phyloP scores from a whole-genome alignment of 345 rosid genomes.

The Theobroma cacao region DNA sequence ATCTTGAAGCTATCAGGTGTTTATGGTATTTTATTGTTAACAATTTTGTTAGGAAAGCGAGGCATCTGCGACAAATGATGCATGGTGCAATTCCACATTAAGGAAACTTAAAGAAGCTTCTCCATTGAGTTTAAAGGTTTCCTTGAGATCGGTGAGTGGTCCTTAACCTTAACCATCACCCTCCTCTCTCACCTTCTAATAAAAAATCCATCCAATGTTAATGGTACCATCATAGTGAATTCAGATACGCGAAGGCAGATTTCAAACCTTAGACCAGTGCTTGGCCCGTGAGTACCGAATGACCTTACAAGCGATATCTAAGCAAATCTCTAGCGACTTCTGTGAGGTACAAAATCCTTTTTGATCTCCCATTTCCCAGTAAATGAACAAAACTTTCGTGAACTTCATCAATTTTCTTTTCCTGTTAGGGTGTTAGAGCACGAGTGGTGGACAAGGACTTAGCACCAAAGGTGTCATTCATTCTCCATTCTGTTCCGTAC shows the following conservation, averaged over 20 bases:
- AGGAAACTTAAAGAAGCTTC: conserved; percentile 73
- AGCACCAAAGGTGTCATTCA: conserved; percentile 59
- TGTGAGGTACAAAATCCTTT: conserved; percentile 59
- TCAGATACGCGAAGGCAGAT: conserved; percentile 83
- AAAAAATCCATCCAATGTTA: background rate
- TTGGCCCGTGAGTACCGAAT: conserved; percentile 77
- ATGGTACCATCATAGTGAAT: conserved; percentile 10
- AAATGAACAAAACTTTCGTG: background rate
- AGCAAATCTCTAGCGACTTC: conserved; percentile 53
- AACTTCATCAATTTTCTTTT: background rate
- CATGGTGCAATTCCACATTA: conserved; percentile 9
- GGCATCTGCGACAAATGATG: conserved; percentile 7
- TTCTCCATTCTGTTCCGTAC: background rate
- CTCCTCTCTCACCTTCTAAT: background rate
- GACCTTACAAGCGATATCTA: conserved; percentile 68
- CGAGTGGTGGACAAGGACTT: conserved; percentile 77
- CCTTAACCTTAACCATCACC: background rate
- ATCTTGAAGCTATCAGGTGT: background rate
- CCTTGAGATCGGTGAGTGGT: conserved; percentile 83
- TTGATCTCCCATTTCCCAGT: background rate
- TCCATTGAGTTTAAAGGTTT: conserved; percentile 87
- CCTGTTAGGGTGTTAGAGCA: conserved; percentile 75
- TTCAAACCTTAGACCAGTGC: conserved; percentile 78
- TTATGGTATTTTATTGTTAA: background rate
- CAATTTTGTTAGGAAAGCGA: background rate